Percentiles rank a stretch among this genome's conserved stretches.
phyloP scores from a whole-genome alignment of 352 stramenopile genomes.

The Albugo candida region DNA sequence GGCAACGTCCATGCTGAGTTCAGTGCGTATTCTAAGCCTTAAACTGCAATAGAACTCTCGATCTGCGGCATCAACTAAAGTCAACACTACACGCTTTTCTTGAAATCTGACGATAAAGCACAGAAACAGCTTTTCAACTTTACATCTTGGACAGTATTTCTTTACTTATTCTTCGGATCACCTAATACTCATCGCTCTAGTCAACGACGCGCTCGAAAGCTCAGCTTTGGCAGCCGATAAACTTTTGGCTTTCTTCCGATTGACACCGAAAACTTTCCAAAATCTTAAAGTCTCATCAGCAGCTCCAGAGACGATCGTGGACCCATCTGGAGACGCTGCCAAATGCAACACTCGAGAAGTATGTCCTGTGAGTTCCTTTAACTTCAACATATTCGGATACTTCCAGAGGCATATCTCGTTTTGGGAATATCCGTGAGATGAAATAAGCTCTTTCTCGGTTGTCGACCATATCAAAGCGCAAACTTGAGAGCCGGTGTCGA shows the following conservation, averaged over 20 bases:
- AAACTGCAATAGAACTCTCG: too few species aligned
- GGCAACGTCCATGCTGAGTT: too few species aligned
- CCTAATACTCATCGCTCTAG: conserved; percentile 67
- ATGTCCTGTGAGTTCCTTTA: conserved; percentile 86
- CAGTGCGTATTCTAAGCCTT: too few species aligned
- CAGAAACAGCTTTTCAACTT: too few species aligned
- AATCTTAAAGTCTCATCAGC: conserved; percentile 98
- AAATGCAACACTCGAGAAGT: conserved; percentile 81
- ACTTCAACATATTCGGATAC: conserved; percentile 84
- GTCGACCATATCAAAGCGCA: conserved; percentile 70
- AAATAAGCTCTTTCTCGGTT: conserved; percentile 72
- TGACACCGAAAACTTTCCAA: conserved; percentile 96
- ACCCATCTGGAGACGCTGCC: conserved; percentile 83
- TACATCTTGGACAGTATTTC: too few species aligned
- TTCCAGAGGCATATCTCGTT: conserved; percentile 90
- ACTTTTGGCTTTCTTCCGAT: conserved; percentile 49
- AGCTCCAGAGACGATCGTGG: conserved; percentile 92
- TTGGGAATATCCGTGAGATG: conserved; percentile 80
- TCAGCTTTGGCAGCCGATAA: conserved; percentile 21
- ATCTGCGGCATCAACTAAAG: too few species aligned
- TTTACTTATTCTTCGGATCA: conserved; percentile 12
- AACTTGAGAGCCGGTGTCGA: conserved; percentile 87
- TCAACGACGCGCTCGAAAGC: conserved; percentile 43
- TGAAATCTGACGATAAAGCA: too few species aligned
- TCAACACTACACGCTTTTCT: too few species aligned